Percentiles rank a stretch among this genome's conserved stretches.
phyloP scores from a whole-genome alignment of 1,284 basidiomycete species.

The Ustilago tritici region DNA sequence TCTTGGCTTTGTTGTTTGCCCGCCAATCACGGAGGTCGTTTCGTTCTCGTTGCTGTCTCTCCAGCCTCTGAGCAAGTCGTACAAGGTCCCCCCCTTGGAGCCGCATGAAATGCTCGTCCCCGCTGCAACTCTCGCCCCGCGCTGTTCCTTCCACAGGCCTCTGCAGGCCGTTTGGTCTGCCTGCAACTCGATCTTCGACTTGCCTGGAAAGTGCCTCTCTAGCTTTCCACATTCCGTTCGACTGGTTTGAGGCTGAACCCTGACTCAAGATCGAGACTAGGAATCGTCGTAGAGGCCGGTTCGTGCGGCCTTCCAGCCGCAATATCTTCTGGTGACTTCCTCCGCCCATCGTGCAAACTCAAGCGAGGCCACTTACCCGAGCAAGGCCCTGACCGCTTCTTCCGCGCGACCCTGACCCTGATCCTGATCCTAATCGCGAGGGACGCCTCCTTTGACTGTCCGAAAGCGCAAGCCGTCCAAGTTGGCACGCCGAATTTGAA shows the following conservation, averaged over 20 bases:
- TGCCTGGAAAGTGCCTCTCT: neutral
- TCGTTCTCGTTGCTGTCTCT: neutral
- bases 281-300: neutral
- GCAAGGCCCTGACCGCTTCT: slow-evolving; percentile 5
- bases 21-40: slow-evolving; percentile 1
- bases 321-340: neutral
- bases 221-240: neutral
- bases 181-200: neutral
- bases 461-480: slow-evolving; percentile 6
- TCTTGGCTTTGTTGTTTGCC: neutral
- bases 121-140: slow-evolving; percentile 3
- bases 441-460: neutral
- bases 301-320: neutral
- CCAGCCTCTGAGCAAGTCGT: neutral
- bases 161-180: neutral
- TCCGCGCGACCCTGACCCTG: slow-evolving; percentile 7
- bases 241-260: neutral
- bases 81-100: neutral
- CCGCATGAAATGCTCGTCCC: neutral
- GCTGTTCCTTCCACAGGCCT: slow-evolving; percentile 6
- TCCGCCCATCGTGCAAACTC: slow-evolving; percentile 12
- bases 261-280: neutral
- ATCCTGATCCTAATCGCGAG: neutral
- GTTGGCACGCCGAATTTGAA: slow-evolving; percentile 10
- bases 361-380: slow-evolving; percentile 13